Conservation (phyloP, 2,329 filamentous ascomycete species). For the Alternaria angustiovoidea region DNA sequence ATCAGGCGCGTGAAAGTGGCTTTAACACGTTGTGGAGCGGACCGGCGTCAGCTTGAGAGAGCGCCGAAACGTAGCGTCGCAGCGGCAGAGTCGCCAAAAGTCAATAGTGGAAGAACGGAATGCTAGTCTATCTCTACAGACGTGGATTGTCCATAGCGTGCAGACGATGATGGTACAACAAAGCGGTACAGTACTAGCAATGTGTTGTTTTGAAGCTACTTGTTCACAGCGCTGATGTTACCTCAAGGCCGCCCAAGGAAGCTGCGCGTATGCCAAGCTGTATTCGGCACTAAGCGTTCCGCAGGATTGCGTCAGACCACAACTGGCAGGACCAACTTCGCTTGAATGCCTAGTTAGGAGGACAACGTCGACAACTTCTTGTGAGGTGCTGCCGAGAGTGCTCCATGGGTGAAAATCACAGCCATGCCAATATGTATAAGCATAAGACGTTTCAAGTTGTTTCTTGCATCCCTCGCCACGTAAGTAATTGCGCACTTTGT, state of each 20-base stretch:
- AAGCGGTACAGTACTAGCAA: slow-evolving; percentile 21
- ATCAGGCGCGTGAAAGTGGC: slow-evolving; percentile 8
- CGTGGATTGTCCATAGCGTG: slow-evolving; percentile 6
- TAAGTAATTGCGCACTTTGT: slow-evolving; percentile 32
- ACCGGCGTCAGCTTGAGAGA: slow-evolving; percentile 22
- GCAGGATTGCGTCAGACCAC: slow-evolving; percentile 6
- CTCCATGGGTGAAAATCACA: neutral
- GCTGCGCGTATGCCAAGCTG: slow-evolving; percentile 33
- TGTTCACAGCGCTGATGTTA: slow-evolving; percentile 34
- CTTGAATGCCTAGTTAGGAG: neutral
- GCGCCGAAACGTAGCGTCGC: slow-evolving; percentile 22
- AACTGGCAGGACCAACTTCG: neutral
- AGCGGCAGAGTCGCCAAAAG: slow-evolving; percentile 11
- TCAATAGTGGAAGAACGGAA: neutral
- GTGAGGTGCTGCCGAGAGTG: neutral
- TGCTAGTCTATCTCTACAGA: neutral
- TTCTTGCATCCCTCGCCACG: slow-evolving; percentile 15
- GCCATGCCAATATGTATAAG: neutral
- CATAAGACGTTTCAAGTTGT: slow-evolving; percentile 3
- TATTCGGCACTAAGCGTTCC: slow-evolving; percentile 13
- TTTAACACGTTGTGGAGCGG: slow-evolving; percentile 13
- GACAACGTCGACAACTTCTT: neutral
- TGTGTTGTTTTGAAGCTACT: slow-evolving; percentile 36
- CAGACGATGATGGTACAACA: neutral
- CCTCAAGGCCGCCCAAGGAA: slow-evolving; percentile 18